Conservation (phyloP, 441 rosid genomes). For the Adansonia madagascariensis region DNA sequence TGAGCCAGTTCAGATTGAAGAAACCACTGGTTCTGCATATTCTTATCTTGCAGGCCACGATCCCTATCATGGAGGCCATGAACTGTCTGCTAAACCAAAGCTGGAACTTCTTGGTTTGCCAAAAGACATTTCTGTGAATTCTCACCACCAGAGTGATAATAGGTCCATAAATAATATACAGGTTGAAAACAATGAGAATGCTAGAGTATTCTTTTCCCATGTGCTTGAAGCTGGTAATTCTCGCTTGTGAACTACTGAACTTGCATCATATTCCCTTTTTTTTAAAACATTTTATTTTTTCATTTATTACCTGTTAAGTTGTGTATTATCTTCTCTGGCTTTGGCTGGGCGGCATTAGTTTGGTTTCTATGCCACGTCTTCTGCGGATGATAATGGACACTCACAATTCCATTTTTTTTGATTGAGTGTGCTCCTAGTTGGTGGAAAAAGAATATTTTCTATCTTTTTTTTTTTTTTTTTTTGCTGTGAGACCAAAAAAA, state of each 20-base stretch:
- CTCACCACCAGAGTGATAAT: constrained; percentile 42
- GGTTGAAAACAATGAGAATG: constrained; percentile 41
- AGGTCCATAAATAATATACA: constrained; percentile 37
- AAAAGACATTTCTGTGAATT: constrained; percentile 46
- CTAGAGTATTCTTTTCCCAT: constrained; percentile 53
- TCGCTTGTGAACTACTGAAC: constrained; percentile 13
- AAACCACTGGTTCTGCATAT: constrained; percentile 53
- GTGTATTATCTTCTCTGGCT: constrained; percentile 18
- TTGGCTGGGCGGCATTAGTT: constrained; percentile 12
- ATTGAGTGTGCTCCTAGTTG: background rate
- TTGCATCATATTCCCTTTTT: constrained; percentile 5
- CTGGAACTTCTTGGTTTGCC: constrained; percentile 45
- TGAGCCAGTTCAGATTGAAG: constrained; percentile 72
- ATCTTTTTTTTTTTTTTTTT: too few relatives aligned
- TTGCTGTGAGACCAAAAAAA: background rate
- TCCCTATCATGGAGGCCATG: constrained; percentile 44
- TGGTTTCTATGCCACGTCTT: constrained; percentile 23
- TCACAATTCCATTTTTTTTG: background rate
- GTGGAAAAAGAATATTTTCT: background rate
- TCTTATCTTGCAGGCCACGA: constrained; percentile 39
- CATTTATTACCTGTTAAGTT: constrained; percentile 20
- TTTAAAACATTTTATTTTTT: background rate
- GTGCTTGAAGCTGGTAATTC: constrained; percentile 58
- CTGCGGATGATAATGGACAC: constrained; percentile 11
- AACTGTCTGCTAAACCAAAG: constrained; percentile 40